These are phyloP conservation scores for Geranomyces michiganensis DNA, from an alignment of 192 early-diverging fungal species.

Conservation along the genomic window DNA sequence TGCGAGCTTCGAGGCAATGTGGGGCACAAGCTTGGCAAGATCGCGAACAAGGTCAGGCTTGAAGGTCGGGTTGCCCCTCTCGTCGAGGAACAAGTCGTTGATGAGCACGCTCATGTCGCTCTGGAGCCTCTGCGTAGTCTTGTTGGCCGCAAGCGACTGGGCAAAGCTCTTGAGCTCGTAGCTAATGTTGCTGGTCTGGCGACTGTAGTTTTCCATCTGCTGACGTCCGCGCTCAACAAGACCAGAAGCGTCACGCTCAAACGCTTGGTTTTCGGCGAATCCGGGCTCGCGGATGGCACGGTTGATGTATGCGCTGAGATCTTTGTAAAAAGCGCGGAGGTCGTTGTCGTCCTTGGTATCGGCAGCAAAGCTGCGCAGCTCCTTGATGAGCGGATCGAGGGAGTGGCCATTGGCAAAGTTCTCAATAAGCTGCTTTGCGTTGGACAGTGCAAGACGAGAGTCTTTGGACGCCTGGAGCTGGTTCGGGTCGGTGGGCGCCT, in stretches of 20 bases:
- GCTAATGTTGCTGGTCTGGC: constrained; percentile 36
- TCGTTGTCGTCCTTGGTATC: constrained; percentile 44
- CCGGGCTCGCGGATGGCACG: constrained; percentile 42
- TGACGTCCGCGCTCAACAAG: constrained; percentile 41
- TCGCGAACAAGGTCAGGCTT: constrained; percentile 58
- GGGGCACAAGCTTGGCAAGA: constrained; percentile 45
- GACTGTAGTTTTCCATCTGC: constrained; percentile 39
- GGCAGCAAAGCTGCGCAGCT: constrained; percentile 38
- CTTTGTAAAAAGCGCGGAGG: constrained; percentile 31
- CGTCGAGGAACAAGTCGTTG: constrained; percentile 55
- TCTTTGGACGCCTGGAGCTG: constrained; percentile 24
- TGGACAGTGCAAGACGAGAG: constrained; percentile 28
- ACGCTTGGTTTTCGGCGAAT: constrained; percentile 38
- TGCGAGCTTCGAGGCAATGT: constrained; percentile 47
- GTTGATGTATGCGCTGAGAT: constrained; percentile 41
- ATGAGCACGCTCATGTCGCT: constrained; percentile 41
- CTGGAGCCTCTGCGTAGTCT: constrained; percentile 35
- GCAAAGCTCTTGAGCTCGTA: constrained; percentile 37
- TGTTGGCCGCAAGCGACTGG: constrained; percentile 43
- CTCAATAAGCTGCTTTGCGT: constrained; percentile 54
- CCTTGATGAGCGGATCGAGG: constrained; percentile 44
- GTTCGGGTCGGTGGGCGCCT: constrained; percentile 24
- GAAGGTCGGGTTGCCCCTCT: constrained; percentile 48
- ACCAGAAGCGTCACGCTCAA: constrained; percentile 28
- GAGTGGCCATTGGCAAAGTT: constrained; percentile 57